Base-by-base conservation (phyloP, 2,329 filamentous ascomycete species). In the Diaporthe longicolla region DNA sequence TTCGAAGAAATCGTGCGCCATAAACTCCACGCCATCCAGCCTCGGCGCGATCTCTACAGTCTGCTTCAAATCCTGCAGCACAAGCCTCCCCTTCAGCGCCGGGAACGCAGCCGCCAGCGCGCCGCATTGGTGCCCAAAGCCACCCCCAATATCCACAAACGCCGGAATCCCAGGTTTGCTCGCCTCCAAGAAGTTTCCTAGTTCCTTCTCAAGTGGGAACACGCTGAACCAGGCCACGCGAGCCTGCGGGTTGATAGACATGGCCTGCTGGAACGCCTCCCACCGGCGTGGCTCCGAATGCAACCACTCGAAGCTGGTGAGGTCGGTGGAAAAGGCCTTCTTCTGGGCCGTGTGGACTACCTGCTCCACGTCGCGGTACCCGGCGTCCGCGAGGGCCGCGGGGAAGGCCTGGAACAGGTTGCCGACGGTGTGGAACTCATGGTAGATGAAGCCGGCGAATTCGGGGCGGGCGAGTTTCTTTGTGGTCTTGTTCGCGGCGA, bases 191-290 rank as follows among this genome's bases (percentile, higher is more conserved):
- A 40, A 61, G 4, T 3, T 4, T 17, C 40, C 58, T 8, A 76
- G 55, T 58, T 78, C 75, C 26, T 71, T 58, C 50, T 76, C 76
- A 57, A 79, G 61, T 43, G 78, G 76, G 68, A 79, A 77, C 74
- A 71, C 73, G 48, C 72, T 73, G 32, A 77, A 77, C 77, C 79
- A 79, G 4, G 77, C 73, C 19, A 76, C 74, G 19, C 76, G 73
- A 21, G 35, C 29, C 29, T 74, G 74, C 40, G 76, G 75, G 57
- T 77, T 74, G 43, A 78, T 76, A 17, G 75, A 73, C 78, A 80
- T 80, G 40, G 76, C 75, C 45, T 76, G 75, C 43, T 72, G 70
- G 19, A 72, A 45, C 9, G 48, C 40, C 19, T 72, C 48, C 21
- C 43, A 72, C 3, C 24, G 32, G 32, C 29, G 7, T 1, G 48